Conservation (phyloP, 257 asterid species). For the Verbascum thapsus region DNA sequence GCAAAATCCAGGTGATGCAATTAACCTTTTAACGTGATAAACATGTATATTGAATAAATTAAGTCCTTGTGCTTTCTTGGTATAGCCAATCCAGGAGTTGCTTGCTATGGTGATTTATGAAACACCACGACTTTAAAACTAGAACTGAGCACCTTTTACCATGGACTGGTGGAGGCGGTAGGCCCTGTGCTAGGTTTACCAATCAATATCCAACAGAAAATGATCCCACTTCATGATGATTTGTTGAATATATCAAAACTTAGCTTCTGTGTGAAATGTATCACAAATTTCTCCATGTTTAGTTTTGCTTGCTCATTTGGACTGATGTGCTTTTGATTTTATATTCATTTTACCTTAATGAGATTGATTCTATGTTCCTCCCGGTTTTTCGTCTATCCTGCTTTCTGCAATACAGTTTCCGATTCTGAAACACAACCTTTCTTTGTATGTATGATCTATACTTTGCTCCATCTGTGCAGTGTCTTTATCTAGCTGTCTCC, state of each 20-base stretch:
- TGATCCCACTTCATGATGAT: not conserved
- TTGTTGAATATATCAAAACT: not conserved
- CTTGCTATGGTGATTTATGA: not conserved
- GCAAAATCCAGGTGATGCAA: slow-evolving; percentile 28
- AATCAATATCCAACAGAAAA: not conserved
- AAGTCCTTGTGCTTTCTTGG: not conserved
- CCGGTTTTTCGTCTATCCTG: slow-evolving; percentile 3
- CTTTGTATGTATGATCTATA: not conserved
- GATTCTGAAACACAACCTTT: slow-evolving; percentile 1
- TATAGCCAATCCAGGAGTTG: slow-evolving; percentile 13
- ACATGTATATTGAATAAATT: slow-evolving; percentile 14
- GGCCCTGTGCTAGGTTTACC: slow-evolving; percentile 9
- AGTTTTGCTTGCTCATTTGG: slow-evolving; percentile 13
- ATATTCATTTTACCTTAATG: slow-evolving; percentile 11
- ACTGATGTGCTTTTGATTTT: slow-evolving; percentile 13
- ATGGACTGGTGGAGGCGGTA: slow-evolving; percentile 3
- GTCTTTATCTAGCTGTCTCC: slow-evolving; percentile 12
- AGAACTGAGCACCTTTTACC: slow-evolving; percentile 1
- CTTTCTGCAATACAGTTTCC: not conserved
- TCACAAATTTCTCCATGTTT: slow-evolving; percentile 15
- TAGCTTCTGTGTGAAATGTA: not conserved
- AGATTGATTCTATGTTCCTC: not conserved
- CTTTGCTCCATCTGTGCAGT: not conserved
- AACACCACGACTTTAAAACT: not conserved
- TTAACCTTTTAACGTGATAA: slow-evolving; percentile 14